Conservation (phyloP, 2,329 filamentous ascomycete species). For the Atkinsonella hypoxylon region DNA sequence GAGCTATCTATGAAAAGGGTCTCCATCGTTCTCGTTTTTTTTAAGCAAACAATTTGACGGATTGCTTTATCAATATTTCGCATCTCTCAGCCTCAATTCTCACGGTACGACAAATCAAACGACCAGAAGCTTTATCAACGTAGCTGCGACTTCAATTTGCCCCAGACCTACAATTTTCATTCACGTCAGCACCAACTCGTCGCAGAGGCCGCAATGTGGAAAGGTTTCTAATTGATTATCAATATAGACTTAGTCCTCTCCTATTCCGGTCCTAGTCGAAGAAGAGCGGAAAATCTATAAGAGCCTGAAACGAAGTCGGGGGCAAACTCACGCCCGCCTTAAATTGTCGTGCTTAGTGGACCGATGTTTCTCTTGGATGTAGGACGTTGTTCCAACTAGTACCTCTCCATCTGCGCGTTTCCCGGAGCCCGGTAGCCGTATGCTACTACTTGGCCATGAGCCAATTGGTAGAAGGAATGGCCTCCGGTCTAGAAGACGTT, state of each 20-base stretch:
- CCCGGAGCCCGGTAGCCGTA: neutral
- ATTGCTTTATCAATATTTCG: too few relatives aligned
- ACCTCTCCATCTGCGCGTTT: neutral
- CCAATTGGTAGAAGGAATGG: neutral
- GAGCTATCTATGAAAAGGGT: neutral
- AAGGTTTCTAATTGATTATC: neutral
- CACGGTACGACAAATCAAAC: neutral
- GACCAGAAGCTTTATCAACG: neutral
- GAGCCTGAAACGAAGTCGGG: neutral
- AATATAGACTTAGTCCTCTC: neutral
- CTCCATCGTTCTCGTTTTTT: too few relatives aligned
- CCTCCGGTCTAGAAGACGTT: constrained; percentile 17
- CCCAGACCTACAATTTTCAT: neutral
- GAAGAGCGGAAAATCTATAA: too few relatives aligned
- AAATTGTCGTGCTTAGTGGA: neutral
- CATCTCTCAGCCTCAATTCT: neutral
- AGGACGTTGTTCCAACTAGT: neutral
- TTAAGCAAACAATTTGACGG: too few relatives aligned
- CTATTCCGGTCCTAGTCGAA: neutral
- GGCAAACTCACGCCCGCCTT: neutral
- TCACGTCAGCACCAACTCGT: neutral
- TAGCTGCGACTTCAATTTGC: neutral
- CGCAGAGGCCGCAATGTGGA: neutral
- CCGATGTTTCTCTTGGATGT: neutral
- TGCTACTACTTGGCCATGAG: neutral